A percentile compares a stretch with the other conserved stretches of the same genome.
Evolutionary conservation across 1,284 basidiomycete genomes (phyloP).

Genomic region (Cryptococcus jaspeensis): DNA sequence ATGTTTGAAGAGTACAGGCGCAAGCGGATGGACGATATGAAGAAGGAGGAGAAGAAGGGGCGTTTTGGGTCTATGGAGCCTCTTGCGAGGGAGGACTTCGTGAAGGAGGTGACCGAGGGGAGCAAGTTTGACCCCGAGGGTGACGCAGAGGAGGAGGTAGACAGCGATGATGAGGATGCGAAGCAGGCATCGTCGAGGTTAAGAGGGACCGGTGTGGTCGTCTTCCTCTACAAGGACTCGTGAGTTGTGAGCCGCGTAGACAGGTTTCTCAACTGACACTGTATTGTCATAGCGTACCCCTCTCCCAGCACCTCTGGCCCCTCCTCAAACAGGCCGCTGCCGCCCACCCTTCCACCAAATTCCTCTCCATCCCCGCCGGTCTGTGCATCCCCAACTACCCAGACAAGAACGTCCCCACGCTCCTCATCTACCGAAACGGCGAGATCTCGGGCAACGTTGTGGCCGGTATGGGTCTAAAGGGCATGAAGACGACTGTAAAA

Average conservation of each 20-base stretch:
- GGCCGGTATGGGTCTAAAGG: slow-evolving; percentile 61
- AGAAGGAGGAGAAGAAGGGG: slow-evolving; percentile 61
- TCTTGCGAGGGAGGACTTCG: slow-evolving; percentile 90
- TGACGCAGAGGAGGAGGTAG: slow-evolving; percentile 45
- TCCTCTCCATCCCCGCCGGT: slow-evolving; percentile 91
- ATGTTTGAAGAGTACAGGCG: slow-evolving; percentile 68
- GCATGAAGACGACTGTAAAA: slow-evolving; percentile 73
- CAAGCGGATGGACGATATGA: slow-evolving; percentile 68
- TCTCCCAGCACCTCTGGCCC: slow-evolving; percentile 71
- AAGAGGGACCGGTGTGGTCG: slow-evolving; percentile 58
- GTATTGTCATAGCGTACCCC: slow-evolving; percentile 60
- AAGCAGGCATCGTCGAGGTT: slow-evolving; percentile 24
- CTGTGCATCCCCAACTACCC: slow-evolving; percentile 97
- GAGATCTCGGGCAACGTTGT: slow-evolving; percentile 83
- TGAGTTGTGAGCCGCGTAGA: slow-evolving; percentile 35
- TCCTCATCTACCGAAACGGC: slow-evolving; percentile 89
- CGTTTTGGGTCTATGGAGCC: slow-evolving; percentile 85
- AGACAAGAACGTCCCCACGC: slow-evolving; percentile 84
- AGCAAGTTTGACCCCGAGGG: slow-evolving; percentile 70
- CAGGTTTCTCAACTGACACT: background rate
- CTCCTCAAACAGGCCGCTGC: slow-evolving; percentile 73
- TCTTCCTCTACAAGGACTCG: slow-evolving; percentile 58
- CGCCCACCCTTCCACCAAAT: slow-evolving; percentile 87
- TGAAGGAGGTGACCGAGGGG: slow-evolving; percentile 89
- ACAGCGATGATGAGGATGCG: slow-evolving; percentile 44